Evolutionary conservation across 345 rosid species (phyloP), one percentile per base, ranked within the genome.

Genomic region (Capsella bursapastoris): DNA sequence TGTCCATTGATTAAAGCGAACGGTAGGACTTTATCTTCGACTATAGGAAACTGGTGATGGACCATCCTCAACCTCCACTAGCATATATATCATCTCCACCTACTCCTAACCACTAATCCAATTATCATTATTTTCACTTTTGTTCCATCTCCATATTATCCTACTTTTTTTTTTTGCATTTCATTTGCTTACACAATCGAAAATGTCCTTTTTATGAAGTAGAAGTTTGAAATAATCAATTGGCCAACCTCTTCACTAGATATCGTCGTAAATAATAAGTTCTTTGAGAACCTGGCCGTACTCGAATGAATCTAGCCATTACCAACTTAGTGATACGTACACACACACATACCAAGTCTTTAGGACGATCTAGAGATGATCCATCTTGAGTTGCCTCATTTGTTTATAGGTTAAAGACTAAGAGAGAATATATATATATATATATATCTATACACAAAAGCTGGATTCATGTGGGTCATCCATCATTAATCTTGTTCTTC

Each of bases 31-130:
- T 71, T 77, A 56, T 45, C 60, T 70, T 77, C 38, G 22, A 55
- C 38, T 49, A 57, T 0, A 22, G 25, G 82, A 32, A 76, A 62
- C 29, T 34, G 57, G 44, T 41, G 76, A 77, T 71, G 72, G 80
- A 64, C 76, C 71, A 58, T 70, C 55, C 59, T 52, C 70, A 71
- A 70, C 77, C 75, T 55, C 72, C 82, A 51, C 82, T 70, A 15
- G 56, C 90, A 82, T 22, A 22, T 22, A 22, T 22, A 22, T 29
- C 83, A 68, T 84, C 96, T 78, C 62, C 58, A 91, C 97, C 93
- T 35, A 91, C 88, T 84, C 81, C 81, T 78, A 85, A 74, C 96
- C 88, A 88, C 96, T 83, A 48, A 50, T 11, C 40, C 51, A 52
- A 29, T 70, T 71, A 37, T 64, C 12, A 10, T 70, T 38, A 10